These are phyloP conservation scores for Gillenia trifoliata DNA, from an alignment of 306 rosid genomes.

Conservation along the genomic window DNA sequence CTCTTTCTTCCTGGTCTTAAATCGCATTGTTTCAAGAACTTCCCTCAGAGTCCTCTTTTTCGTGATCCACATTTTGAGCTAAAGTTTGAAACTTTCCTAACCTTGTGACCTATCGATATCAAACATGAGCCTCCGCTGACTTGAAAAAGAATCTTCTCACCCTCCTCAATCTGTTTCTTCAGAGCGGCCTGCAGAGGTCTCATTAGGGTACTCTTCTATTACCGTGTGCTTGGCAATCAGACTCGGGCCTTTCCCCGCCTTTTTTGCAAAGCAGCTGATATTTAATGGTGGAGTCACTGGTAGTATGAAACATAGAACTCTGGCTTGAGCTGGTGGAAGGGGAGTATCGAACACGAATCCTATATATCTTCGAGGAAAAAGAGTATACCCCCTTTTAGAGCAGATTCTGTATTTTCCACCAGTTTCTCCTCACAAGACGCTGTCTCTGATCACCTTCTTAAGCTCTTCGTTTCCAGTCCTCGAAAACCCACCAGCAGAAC, in stretches of 20 bases:
- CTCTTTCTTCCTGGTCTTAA: conserved; percentile 45
- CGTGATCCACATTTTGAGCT: conserved; percentile 37
- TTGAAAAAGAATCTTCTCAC: conserved; percentile 34
- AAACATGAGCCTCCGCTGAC: conserved; percentile 46
- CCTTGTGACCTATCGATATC: conserved; percentile 48
- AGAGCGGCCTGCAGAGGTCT: no score
- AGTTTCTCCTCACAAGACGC: conserved; percentile 31
- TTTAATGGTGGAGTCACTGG: conserved; percentile 38
- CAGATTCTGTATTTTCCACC: conserved; percentile 7
- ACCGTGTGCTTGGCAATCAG: conserved; percentile 92
- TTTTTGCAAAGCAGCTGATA: conserved; percentile 38
- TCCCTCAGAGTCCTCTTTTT: no score
- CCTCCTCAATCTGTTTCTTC: conserved; percentile 38
- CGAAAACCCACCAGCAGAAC: conserved; percentile 45
- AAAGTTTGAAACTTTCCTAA: conserved; percentile 27
- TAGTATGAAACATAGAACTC: conserved; percentile 36
- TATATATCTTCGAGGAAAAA: conserved; percentile 20
- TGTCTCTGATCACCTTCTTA: conserved; percentile 40
- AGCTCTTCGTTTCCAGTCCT: conserved; percentile 39
- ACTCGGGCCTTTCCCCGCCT: conserved; percentile 45
- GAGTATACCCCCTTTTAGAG: conserved; percentile 23
- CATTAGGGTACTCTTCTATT: conserved; percentile 50
- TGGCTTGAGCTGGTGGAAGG: conserved; percentile 76
- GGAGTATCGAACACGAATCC: conserved; percentile 47
- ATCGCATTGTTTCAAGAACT: no score